Conservation (phyloP, 495 filamentous ascomycete species). For the Podospora pseudocomata region DNA sequence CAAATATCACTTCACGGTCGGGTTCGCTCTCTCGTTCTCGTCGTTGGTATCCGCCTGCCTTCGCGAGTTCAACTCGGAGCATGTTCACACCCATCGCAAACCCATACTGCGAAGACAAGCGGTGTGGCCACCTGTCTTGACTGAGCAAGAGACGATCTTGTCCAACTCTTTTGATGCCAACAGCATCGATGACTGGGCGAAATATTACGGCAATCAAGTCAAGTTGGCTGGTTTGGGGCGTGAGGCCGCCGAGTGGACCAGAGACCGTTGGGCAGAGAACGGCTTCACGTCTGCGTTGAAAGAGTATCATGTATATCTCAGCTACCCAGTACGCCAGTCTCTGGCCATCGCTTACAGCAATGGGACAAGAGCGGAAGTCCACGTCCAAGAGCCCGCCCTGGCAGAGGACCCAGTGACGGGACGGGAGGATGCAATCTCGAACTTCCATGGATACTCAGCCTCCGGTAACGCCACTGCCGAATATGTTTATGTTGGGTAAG, state of each 20-base stretch:
- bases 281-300: constrained; percentile 67
- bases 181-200: constrained; percentile 19
- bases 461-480: constrained; percentile 72
- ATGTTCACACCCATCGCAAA: not conserved
- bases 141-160: constrained; percentile 14
- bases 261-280: constrained; percentile 69
- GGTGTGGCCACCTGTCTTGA: constrained; percentile 6
- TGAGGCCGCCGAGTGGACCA: constrained; percentile 67
- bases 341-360: constrained; percentile 55
- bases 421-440: constrained; percentile 66
- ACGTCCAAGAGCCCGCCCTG: constrained; percentile 72
- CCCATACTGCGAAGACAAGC: not conserved
- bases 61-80: not conserved
- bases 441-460: constrained; percentile 86
- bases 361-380: constrained; percentile 63
- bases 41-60: not conserved
- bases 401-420: constrained; percentile 69
- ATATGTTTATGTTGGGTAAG: constrained; percentile 62
- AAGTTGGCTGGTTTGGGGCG: constrained; percentile 37
- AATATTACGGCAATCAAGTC: constrained; percentile 20
- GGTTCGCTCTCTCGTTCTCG: not conserved
- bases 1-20: not conserved
- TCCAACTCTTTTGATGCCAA: constrained; percentile 20
- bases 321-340: constrained; percentile 73
- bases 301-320: constrained; percentile 76